Conservation (phyloP, 805 yeast genomes). For the Ogataea saltuana region DNA sequence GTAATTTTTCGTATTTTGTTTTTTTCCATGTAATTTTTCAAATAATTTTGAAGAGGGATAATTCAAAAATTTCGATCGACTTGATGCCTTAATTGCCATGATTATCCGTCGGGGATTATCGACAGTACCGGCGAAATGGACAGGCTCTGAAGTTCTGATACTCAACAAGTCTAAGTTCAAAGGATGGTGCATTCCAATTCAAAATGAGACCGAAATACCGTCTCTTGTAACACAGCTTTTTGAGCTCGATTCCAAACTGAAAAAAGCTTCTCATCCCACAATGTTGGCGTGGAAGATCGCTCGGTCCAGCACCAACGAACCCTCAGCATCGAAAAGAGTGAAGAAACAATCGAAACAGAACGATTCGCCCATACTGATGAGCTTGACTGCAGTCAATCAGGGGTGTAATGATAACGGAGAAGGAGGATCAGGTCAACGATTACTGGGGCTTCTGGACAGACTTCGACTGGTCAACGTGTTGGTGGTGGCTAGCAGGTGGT, state of each 20-base stretch:
- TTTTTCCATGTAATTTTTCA: neutral
- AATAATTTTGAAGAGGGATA: too few species aligned
- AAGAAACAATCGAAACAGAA: conserved; percentile 3
- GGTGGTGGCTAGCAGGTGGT: conserved; percentile 78
- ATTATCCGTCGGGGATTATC: neutral
- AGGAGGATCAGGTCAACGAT: conserved; percentile 65
- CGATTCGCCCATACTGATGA: conserved; percentile 9
- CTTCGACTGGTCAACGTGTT: conserved; percentile 52
- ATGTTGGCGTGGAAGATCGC: conserved; percentile 80
- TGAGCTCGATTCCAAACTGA: conserved; percentile 45
- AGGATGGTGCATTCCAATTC: conserved; percentile 53
- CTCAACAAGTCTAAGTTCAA: conserved; percentile 68
- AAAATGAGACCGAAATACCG: conserved; percentile 43
- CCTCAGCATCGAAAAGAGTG: neutral
- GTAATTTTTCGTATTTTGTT: too few species aligned
- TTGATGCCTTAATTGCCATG: neutral
- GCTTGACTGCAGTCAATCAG: conserved; percentile 42
- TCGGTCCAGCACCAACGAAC: conserved; percentile 37
- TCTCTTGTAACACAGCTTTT: conserved; percentile 43
- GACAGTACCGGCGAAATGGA: conserved; percentile 36
- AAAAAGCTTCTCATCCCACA: conserved; percentile 67
- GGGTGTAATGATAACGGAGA: conserved; percentile 75
- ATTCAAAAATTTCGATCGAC: too few species aligned
- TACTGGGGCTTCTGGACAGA: conserved; percentile 55
- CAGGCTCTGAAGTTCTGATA: conserved; percentile 38